These are phyloP conservation scores for Acacia acuminata DNA, from an alignment of 306 rosid species.

Conservation along the genomic window DNA sequence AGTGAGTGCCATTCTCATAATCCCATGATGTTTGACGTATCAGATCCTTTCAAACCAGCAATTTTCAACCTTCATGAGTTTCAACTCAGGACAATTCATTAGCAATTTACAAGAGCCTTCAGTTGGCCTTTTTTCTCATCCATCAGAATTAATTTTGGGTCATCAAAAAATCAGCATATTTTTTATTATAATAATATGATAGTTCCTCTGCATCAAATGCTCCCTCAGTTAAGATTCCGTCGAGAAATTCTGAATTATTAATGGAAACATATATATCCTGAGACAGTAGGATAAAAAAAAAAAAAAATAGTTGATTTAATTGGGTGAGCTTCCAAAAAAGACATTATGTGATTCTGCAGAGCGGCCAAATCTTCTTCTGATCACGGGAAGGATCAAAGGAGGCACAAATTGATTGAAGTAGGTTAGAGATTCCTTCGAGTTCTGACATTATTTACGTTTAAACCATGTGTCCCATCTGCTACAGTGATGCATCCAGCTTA, in stretches of 20 bases:
- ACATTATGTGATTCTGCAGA: neutral
- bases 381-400: neutral
- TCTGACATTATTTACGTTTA: neutral
- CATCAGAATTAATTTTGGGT: neutral
- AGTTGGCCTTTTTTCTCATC: neutral
- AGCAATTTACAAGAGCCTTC: neutral
- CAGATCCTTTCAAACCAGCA: neutral
- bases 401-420: neutral
- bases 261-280: too few relatives aligned
- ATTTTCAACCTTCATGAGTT: neutral
- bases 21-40: neutral
- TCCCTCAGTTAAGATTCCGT: too few relatives aligned
- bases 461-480: constrained; percentile 4
- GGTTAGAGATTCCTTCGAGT: neutral
- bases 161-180: neutral
- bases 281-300: neutral
- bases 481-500: neutral
- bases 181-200: neutral
- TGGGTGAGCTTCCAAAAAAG: neutral
- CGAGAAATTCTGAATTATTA: too few relatives aligned
- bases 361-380: neutral
- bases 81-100: neutral
- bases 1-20: neutral
- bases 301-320: neutral
- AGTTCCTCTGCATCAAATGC: too few relatives aligned